phyloP scores from a whole-genome alignment of 108 stramenopile genomes.

The Fistulifera pelliculosa region DNA sequence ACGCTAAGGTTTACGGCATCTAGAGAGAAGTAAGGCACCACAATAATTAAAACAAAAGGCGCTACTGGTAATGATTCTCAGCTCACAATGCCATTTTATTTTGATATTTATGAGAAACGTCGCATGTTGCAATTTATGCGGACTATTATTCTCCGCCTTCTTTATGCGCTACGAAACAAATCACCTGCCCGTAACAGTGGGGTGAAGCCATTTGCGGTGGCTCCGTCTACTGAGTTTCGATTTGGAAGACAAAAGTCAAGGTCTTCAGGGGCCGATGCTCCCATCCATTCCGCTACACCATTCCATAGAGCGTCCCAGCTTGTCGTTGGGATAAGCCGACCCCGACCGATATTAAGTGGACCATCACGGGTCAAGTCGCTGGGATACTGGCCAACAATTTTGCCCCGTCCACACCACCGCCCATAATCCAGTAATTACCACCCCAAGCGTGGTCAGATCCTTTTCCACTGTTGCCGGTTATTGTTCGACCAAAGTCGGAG shows the following conservation, averaged over 20 bases:
- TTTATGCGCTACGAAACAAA: too few relatives aligned
- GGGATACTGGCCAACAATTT: constrained; percentile 16
- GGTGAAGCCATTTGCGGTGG: too few relatives aligned
- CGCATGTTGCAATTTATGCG: too few relatives aligned
- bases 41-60: too few relatives aligned
- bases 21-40: too few relatives aligned
- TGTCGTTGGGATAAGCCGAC: constrained; percentile 43
- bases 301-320: constrained; percentile 40
- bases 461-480: constrained; percentile 20
- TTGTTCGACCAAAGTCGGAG: constrained; percentile 28
- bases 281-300: constrained; percentile 43
- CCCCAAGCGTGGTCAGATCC: constrained; percentile 32
- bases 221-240: constrained; percentile 7
- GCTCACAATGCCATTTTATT: too few relatives aligned
- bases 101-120: too few relatives aligned
- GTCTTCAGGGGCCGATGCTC: constrained; percentile 11
- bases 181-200: too few relatives aligned
- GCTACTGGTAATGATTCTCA: too few relatives aligned
- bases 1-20: too few relatives aligned
- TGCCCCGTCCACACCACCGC: constrained; percentile 17
- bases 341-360: constrained; percentile 20
- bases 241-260: constrained; percentile 28
- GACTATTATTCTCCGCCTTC: too few relatives aligned
- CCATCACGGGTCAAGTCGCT: constrained; percentile 1
- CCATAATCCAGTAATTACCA: constrained; percentile 9